Conservation (phyloP, 345 rosid species). For the Rhodamnia argentea region DNA sequence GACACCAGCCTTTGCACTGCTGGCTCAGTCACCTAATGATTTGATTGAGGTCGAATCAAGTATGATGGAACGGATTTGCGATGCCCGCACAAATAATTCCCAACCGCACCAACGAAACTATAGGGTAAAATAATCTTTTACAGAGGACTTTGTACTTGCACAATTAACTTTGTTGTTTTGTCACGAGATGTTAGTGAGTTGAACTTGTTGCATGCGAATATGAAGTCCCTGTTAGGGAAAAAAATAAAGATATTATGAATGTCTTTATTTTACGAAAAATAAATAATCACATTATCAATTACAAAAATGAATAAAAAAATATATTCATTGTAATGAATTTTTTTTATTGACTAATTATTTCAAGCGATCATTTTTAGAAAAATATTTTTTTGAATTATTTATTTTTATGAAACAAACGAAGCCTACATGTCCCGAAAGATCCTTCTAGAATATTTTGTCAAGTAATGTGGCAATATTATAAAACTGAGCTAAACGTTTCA, state of each 20-base stretch:
- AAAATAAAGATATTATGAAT: neutral
- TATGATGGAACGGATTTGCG: neutral
- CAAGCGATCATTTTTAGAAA: neutral
- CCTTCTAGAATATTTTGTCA: neutral
- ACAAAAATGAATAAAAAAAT: neutral
- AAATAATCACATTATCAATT: neutral
- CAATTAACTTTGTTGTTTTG: neutral
- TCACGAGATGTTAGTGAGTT: neutral
- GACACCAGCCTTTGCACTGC: neutral
- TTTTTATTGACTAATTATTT: neutral
- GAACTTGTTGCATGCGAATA: neutral
- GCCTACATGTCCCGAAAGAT: neutral
- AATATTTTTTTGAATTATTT: neutral
- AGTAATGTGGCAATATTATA: neutral
- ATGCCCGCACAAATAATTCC: neutral
- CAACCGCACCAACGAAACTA: neutral
- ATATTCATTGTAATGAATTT: neutral
- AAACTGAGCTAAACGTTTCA: neutral
- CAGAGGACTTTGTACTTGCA: neutral
- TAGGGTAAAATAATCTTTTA: neutral
- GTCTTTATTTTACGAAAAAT: neutral
- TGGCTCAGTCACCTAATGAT: neutral
- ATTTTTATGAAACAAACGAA: neutral
- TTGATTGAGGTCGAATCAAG: neutral
- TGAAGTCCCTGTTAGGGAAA: neutral